Base-by-base conservation (phyloP, 2,329 filamentous ascomycete genomes). In the Penicillium capsulatum region DNA sequence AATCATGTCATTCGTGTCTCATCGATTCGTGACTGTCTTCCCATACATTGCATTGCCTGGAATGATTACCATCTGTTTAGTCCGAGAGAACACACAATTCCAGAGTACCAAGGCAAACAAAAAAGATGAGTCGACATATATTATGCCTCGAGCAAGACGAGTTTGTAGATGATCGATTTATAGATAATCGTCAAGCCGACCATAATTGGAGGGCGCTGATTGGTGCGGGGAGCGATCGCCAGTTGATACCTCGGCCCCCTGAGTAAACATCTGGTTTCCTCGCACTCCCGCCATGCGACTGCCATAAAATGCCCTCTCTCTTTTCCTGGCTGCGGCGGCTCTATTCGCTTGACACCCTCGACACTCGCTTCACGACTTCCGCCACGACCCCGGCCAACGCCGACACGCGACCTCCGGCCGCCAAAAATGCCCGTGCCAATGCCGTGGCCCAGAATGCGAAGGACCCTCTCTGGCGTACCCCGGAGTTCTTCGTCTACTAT, bases 401-500 rank as follows among this genome's bases (percentile, higher is more conserved):
- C 44, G 75, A 81, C 55, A 65, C 72, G 45, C 70, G 74, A 54
- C 50, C 60, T 35, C 43, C 41, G 55, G 64, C 41, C 38, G 55
- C 53, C 20, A 64, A 62, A 58, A 58, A 63, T 61, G 56, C 55
- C 48, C 60, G 61, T 42, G 54, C 60, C 33, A 56, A 56, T 51
- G 63, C 64, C 39, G 64, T 62, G 43, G 58, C 69, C 51, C 72
- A 72, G 64, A 63, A 69, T 60, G 57, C 74, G 64, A 39, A 73
- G 45, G 78, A 80, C 24, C 77, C 90, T 30, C 84, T 78, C 81
- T 98, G 91, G 91, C 79, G 75, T 16, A 94, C 89, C 0, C 75
- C 77, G 2, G 92, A 98, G 67, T 97, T 92, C 69, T 84, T 80
- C 61, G 54, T 89, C 38, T 97, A 98, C 70, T 84, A 82, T 53